Percentiles rank a stretch among this genome's conserved stretches.
Evolutionary conservation across 768 basidiomycete species (phyloP).

Genomic region (Rhodosporidiobolus sp.): DNA sequence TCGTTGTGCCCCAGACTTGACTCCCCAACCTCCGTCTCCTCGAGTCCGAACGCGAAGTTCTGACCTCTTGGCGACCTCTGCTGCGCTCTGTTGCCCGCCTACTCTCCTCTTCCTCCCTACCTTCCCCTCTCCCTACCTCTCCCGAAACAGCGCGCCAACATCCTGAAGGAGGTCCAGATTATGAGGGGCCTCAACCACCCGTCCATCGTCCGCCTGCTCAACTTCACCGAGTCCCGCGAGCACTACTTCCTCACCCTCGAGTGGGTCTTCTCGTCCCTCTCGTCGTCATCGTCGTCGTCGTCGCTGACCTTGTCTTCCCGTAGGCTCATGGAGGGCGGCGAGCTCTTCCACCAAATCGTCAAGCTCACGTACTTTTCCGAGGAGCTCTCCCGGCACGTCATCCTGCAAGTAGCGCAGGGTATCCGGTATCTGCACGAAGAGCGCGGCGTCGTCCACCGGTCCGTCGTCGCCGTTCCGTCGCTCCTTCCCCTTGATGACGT

Average conservation of each 20-base stretch:
- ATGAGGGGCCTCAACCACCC: slow-evolving; percentile 93
- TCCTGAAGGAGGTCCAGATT: slow-evolving; percentile 99
- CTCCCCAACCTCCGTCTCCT: background rate
- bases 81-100: background rate
- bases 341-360: slow-evolving; percentile 98
- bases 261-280: slow-evolving; percentile 54
- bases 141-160: slow-evolving; percentile 77
- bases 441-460: slow-evolving; percentile 93
- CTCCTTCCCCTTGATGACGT: background rate
- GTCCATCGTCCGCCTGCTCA: slow-evolving; percentile 83
- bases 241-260: slow-evolving; percentile 94
- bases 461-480: slow-evolving; percentile 18
- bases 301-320: background rate
- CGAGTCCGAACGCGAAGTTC: background rate
- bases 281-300: too few relatives aligned
- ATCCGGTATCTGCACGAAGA: slow-evolving; percentile 96
- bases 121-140: slow-evolving; percentile 12
- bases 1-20: background rate
- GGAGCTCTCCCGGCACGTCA: slow-evolving; percentile 93
- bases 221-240: slow-evolving; percentile 87
- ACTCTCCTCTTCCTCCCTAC: slow-evolving; percentile 39
- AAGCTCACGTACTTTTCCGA: slow-evolving; percentile 99
- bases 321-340: slow-evolving; percentile 92
- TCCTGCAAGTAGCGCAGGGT: slow-evolving; percentile 74
- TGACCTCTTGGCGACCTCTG: background rate